Evolutionary conservation across 2,329 filamentous ascomycete genomes (phyloP).

Genomic region (Venturia oleaginea): DNA sequence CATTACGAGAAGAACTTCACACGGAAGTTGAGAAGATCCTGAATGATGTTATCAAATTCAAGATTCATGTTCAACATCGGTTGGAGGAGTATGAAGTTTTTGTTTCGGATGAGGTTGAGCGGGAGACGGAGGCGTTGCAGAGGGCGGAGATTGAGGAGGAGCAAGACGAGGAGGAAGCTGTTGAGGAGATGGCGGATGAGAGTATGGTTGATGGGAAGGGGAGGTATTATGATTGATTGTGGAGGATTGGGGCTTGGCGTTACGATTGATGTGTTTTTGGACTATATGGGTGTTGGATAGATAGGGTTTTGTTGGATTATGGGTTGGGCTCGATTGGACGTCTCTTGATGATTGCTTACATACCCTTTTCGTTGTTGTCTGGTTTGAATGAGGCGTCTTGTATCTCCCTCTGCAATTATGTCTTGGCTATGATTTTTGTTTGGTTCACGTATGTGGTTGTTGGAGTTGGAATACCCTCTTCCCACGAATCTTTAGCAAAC

Average conservation of each 20-base stretch:
- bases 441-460: too few species aligned
- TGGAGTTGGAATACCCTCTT: too few species aligned
- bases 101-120: slow-evolving; percentile 84
- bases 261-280: background rate
- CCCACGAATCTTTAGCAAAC: too few species aligned
- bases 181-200: background rate
- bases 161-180: slow-evolving; percentile 18
- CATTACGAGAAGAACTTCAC: slow-evolving; percentile 92
- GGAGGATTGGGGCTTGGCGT: background rate
- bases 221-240: background rate
- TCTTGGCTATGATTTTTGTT: too few species aligned
- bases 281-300: too few species aligned
- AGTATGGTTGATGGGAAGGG: background rate
- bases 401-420: too few species aligned
- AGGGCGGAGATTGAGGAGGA: slow-evolving; percentile 27
- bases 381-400: background rate
- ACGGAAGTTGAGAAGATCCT: slow-evolving; percentile 93
- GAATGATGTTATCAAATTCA: slow-evolving; percentile 97
- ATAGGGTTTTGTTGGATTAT: background rate
- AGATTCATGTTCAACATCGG: slow-evolving; percentile 88
- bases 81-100: slow-evolving; percentile 92
- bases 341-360: background rate
- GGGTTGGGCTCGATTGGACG: too few species aligned
- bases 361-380: background rate
- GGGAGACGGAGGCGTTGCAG: slow-evolving; percentile 41